Conservation (phyloP, 169 alveolate species). For the Plasmodium cynomolgi region DNA sequence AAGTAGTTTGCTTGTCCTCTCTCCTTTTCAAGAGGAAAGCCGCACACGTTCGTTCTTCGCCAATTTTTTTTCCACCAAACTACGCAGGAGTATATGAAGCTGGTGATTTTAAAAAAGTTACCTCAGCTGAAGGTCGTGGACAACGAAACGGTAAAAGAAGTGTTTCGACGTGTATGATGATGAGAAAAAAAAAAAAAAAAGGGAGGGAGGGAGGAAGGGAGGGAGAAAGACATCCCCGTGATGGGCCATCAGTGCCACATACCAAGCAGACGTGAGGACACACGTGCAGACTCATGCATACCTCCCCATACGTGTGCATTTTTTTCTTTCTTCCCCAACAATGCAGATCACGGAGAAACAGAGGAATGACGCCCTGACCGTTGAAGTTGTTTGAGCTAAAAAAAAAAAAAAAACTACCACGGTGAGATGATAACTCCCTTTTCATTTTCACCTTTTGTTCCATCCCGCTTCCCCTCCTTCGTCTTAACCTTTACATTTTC, state of each 20-base stretch:
- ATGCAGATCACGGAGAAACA: slow-evolving; percentile 64
- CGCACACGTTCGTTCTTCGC: neutral
- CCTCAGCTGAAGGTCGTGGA: slow-evolving; percentile 59
- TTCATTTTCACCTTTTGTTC: neutral
- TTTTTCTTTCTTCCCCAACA: neutral
- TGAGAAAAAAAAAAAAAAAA: neutral
- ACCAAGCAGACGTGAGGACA: neutral
- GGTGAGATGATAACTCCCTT: neutral
- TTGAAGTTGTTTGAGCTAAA: slow-evolving; percentile 2
- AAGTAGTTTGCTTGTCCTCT: neutral
- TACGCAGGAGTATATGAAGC: slow-evolving; percentile 52
- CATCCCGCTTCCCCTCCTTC: neutral
- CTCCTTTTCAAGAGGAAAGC: neutral
- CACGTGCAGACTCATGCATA: neutral
- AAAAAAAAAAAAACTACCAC: neutral
- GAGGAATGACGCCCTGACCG: slow-evolving; percentile 54
- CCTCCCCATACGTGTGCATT: neutral
- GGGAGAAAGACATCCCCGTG: neutral
- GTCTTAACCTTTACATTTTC: slow-evolving; percentile 10
- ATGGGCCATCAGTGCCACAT: neutral
- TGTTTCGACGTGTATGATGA: neutral
- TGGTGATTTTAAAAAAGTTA: slow-evolving; percentile 51
- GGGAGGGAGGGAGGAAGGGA: neutral
- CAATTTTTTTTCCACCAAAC: neutral
- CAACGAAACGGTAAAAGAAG: slow-evolving; percentile 46